phyloP scores from a whole-genome alignment of 1,284 basidiomycete species.

The Naganishia sp. region DNA sequence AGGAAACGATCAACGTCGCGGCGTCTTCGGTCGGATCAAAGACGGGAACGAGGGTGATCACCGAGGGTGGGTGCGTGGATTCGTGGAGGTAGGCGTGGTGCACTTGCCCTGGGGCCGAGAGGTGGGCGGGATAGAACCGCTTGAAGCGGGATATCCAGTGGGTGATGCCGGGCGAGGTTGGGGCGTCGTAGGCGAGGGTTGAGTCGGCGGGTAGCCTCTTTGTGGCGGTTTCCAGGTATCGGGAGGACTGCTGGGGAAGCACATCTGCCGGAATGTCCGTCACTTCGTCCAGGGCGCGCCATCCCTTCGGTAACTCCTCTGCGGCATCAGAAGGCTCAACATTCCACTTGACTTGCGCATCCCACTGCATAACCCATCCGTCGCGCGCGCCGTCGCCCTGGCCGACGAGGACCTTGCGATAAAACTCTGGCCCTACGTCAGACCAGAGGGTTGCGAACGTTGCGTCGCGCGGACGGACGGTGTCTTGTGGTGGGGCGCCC shows the following conservation, averaged over 20 bases:
- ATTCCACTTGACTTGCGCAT: constrained; percentile 16
- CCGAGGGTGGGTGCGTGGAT: neutral
- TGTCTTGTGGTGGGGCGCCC: constrained; percentile 3
- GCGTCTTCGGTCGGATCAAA: neutral
- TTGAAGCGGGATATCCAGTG: constrained; percentile 6
- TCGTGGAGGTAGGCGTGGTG: constrained; percentile 19
- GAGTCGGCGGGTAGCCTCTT: neutral
- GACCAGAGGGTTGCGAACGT: constrained; percentile 29
- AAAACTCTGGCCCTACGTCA: constrained; percentile 27
- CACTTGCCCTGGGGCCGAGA: neutral
- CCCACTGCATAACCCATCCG: constrained; percentile 24
- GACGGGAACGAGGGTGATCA: neutral
- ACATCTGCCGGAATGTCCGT: constrained; percentile 7
- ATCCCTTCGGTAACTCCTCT: neutral
- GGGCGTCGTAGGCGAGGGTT: constrained; percentile 11
- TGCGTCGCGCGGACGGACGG: constrained; percentile 11
- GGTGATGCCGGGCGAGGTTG: constrained; percentile 19
- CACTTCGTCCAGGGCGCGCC: constrained; percentile 6
- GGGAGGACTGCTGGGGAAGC: neutral
- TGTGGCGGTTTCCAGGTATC: neutral
- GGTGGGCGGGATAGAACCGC: constrained; percentile 1
- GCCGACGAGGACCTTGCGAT: constrained; percentile 21
- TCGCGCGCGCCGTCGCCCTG: constrained; percentile 6
- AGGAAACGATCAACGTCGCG: constrained; percentile 6
- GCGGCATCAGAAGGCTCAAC: neutral